These are phyloP conservation scores for Trichocladium uniseriatum DNA, from an alignment of 495 filamentous ascomycete species.

Conservation along the genomic window DNA sequence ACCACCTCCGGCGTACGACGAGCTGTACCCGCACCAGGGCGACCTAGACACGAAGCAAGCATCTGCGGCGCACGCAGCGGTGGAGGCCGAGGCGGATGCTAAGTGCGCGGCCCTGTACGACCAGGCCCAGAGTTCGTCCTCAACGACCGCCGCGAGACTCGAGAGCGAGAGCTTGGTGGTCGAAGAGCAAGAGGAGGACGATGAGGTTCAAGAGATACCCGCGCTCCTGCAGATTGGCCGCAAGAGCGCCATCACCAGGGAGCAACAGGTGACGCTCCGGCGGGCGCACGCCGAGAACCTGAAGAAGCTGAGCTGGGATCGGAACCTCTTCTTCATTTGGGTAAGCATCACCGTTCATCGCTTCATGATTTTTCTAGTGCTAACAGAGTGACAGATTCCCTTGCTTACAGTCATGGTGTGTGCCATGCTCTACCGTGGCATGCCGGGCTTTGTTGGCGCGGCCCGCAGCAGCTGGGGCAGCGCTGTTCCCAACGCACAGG, in stretches of 20 bases:
- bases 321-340: constrained; percentile 81
- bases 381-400: constrained; percentile 29
- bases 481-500: not conserved
- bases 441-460: constrained; percentile 5
- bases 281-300: constrained; percentile 64
- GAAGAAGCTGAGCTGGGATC: constrained; percentile 63
- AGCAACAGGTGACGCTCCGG: constrained; percentile 64
- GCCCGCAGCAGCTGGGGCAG: not conserved
- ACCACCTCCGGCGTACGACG: constrained; percentile 70
- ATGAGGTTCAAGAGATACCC: constrained; percentile 22
- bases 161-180: not conserved
- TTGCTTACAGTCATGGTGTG: constrained; percentile 18
- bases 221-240: constrained; percentile 43
- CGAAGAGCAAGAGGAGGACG: constrained; percentile 14
- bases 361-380: not conserved
- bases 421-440: constrained; percentile 17
- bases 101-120: constrained; percentile 56
- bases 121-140: constrained; percentile 23
- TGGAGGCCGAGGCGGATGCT: constrained; percentile 55
- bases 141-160: not conserved
- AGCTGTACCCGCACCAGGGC: constrained; percentile 54
- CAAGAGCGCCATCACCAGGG: constrained; percentile 49
- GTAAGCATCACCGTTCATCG: constrained; percentile 44
- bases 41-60: constrained; percentile 50
- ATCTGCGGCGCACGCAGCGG: constrained; percentile 50